Evolutionary conservation across 2,329 filamentous ascomycete species (phyloP).

Genomic region (Cladosporium sp.): DNA sequence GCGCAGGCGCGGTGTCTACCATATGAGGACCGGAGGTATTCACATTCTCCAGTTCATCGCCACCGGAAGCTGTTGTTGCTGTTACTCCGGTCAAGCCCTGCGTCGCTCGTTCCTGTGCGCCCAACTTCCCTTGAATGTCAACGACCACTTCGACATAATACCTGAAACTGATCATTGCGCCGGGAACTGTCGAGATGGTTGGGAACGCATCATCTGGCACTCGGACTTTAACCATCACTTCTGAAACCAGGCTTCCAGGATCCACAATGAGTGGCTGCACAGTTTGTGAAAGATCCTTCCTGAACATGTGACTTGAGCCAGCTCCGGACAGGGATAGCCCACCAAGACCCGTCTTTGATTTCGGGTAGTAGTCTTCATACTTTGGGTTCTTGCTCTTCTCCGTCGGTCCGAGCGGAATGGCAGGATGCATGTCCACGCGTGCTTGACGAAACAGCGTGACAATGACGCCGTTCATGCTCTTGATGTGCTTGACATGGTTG

Average conservation of each 20-base stretch:
- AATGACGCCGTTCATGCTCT: conserved; percentile 89
- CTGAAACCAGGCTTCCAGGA: conserved; percentile 70
- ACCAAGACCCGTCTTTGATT: conserved; percentile 79
- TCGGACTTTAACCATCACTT: conserved; percentile 76
- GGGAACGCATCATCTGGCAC: conserved; percentile 90
- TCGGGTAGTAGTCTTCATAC: conserved; percentile 81
- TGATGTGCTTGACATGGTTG: conserved; percentile 82
- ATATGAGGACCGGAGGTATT: conserved; percentile 52
- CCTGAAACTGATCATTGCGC: conserved; percentile 90
- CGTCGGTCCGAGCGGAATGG: conserved; percentile 57
- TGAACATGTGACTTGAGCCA: conserved; percentile 85
- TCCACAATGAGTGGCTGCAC: conserved; percentile 87
- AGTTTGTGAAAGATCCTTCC: conserved; percentile 88
- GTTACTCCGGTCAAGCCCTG: conserved; percentile 24
- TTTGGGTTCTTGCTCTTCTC: conserved; percentile 65
- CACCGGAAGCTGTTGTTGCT: conserved; percentile 17
- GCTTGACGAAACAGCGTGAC: conserved; percentile 89
- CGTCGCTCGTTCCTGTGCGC: conserved; percentile 60
- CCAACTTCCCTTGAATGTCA: conserved; percentile 83
- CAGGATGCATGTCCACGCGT: conserved; percentile 75
- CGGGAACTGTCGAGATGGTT: conserved; percentile 83
- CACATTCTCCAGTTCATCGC: conserved; percentile 8
- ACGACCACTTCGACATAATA: conserved; percentile 92
- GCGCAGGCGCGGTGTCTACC: conserved; percentile 79
- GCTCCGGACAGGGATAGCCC: conserved; percentile 83